Conservation (phyloP, 2,329 filamentous ascomycete species). For the Arthrobotrys musiformis region DNA sequence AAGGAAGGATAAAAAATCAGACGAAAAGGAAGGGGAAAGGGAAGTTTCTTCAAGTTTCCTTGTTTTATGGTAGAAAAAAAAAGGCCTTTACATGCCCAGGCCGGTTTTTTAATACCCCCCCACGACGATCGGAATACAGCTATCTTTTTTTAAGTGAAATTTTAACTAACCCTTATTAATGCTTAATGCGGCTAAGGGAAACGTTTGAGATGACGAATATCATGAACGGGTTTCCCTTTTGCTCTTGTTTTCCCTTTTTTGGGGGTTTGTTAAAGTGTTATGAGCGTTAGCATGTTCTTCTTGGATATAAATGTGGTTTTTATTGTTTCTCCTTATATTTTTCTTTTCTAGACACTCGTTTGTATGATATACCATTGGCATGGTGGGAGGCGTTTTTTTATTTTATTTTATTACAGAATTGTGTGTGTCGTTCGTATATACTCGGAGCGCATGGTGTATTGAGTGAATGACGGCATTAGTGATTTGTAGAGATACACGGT, state of each 20-base stretch:
- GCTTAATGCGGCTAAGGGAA: slow-evolving; percentile 43
- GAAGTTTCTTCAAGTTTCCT: not conserved
- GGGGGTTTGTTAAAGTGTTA: not conserved
- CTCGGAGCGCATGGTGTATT: too few species aligned
- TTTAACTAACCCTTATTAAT: slow-evolving; percentile 36
- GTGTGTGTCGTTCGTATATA: not conserved
- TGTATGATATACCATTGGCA: slow-evolving; percentile 47
- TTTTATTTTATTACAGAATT: too few species aligned
- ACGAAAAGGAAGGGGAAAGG: not conserved
- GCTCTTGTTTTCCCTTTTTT: not conserved
- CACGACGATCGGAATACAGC: not conserved
- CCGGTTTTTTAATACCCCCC: not conserved
- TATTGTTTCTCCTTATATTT: not conserved
- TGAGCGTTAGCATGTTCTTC: not conserved
- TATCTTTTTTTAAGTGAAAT: not conserved
- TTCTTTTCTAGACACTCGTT: slow-evolving; percentile 39
- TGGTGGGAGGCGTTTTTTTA: slow-evolving; percentile 44
- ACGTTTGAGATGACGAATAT: not conserved
- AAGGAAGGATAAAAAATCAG: not conserved
- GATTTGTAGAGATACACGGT: too few species aligned
- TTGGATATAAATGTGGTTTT: slow-evolving; percentile 5
- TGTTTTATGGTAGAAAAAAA: slow-evolving; percentile 11
- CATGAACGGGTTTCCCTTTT: not conserved
- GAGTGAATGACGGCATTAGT: too few species aligned
- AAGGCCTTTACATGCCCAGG: slow-evolving; percentile 4